Evolutionary conservation across 208 protist species (phyloP).

Genomic region (Histomonas meleagridis): DNA sequence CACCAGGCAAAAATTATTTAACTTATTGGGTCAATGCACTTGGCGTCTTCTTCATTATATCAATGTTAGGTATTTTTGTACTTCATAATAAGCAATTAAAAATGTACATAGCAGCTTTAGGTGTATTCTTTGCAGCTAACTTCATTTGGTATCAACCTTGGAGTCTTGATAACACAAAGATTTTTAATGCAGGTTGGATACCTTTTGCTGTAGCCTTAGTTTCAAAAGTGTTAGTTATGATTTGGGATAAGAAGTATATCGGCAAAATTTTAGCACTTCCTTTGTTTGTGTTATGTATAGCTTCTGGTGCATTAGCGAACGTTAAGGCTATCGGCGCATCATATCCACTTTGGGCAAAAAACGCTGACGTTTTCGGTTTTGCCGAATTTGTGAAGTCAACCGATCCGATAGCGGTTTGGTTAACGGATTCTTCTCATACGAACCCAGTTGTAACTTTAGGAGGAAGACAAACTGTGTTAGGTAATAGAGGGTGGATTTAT

Average conservation of each 20-base stretch:
- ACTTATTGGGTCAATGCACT: not conserved
- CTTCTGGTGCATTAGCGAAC: not conserved
- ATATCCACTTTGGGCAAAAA: not conserved
- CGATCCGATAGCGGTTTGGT: not conserved
- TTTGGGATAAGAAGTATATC: not conserved
- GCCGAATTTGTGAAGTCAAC: not conserved
- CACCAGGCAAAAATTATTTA: too few relatives aligned
- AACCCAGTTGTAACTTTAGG: not conserved
- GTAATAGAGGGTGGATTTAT: not conserved
- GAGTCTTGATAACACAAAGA: conserved; percentile 23
- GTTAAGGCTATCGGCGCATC: not conserved
- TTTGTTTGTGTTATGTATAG: not conserved
- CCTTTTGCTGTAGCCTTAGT: not conserved
- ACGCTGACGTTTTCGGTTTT: not conserved
- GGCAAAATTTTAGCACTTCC: not conserved
- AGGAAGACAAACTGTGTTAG: not conserved
- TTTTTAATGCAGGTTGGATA: conserved; percentile 22
- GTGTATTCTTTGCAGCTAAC: not conserved
- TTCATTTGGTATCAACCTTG: conserved; percentile 18
- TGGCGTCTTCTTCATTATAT: not conserved
- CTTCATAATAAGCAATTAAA: too few relatives aligned
- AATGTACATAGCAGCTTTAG: too few relatives aligned
- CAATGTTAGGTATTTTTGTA: too few relatives aligned
- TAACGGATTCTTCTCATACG: not conserved
- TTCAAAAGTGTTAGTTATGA: not conserved